Conservation (phyloP, 2,329 filamentous ascomycete species). For the Colletotrichum lentis region DNA sequence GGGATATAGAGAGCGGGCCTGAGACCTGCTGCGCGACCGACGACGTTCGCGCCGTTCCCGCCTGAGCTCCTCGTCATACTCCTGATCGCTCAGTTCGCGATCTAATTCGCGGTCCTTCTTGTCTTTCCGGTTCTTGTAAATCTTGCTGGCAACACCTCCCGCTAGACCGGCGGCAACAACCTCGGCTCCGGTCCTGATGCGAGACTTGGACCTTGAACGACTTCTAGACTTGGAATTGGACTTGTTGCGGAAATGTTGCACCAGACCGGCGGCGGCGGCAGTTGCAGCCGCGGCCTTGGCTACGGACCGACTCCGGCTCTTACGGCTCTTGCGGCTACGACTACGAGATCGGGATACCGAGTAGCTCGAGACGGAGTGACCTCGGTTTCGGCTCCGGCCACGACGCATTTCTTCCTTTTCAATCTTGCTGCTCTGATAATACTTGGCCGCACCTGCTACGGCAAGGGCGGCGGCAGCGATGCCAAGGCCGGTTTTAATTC, state of each 20-base stretch:
- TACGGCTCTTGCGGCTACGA: conserved; percentile 49
- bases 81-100: conserved; percentile 48
- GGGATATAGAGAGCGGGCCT: conserved; percentile 59
- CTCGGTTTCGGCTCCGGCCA: conserved; percentile 62
- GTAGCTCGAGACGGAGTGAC: conserved; percentile 46
- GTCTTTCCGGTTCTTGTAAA: conserved; percentile 68
- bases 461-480: conserved; percentile 70
- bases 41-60: conserved; percentile 35
- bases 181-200: conserved; percentile 64
- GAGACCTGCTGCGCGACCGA: conserved; percentile 60
- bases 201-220: conserved; percentile 57
- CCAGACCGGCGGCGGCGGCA: conserved; percentile 65
- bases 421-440: conserved; percentile 66
- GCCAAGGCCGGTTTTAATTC: conserved; percentile 68
- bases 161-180: conserved; percentile 68
- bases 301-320: conserved; percentile 57
- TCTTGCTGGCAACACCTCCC: conserved; percentile 67
- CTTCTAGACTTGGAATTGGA: conserved; percentile 45
- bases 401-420: conserved; percentile 67
- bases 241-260: conserved; percentile 63
- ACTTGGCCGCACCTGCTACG: conserved; percentile 71
- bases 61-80: conserved; percentile 39
- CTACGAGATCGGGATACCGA: conserved; percentile 54
- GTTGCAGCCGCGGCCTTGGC: conserved; percentile 68
- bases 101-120: conserved; percentile 62